Percentiles rank a stretch among this genome's conserved stretches.
Evolutionary conservation across 2,329 filamentous ascomycete species (phyloP).

Genomic region (Alternaria brassicae): DNA sequence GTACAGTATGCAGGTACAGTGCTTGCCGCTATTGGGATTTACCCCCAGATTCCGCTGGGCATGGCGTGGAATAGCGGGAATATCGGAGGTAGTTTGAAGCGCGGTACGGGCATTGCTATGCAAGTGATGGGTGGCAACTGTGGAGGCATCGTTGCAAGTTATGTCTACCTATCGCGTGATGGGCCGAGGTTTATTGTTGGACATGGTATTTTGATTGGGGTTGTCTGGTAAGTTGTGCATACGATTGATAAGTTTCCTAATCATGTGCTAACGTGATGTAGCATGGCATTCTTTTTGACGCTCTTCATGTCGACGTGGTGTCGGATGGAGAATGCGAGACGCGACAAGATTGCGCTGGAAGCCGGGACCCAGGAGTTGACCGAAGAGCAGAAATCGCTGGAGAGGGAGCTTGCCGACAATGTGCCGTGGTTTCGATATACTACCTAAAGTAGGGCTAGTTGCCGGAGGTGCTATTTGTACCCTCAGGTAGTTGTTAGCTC

Average conservation of each 20-base stretch:
- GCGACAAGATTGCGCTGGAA: conserved; percentile 54
- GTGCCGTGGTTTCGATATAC: conserved; percentile 56
- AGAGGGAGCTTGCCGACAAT: conserved; percentile 64
- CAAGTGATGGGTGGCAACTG: conserved; percentile 64
- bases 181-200: conserved; percentile 55
- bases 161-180: conserved; percentile 57
- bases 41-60: conserved; percentile 63
- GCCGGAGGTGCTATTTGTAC: not conserved
- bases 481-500: not conserved
- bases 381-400: conserved; percentile 60
- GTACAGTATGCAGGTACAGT: conserved; percentile 47
- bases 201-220: conserved; percentile 56
- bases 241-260: not conserved
- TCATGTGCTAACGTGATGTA: conserved; percentile 15
- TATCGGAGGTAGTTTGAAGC: conserved; percentile 63
- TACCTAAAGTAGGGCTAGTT: conserved; percentile 8
- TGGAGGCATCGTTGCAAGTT: conserved; percentile 74
- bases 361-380: conserved; percentile 57
- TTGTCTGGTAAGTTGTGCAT: conserved; percentile 45
- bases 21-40: conserved; percentile 54
- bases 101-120: conserved; percentile 64
- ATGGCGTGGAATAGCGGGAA: conserved; percentile 67
- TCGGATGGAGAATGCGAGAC: conserved; percentile 62
- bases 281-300: conserved; percentile 60
- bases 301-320: conserved; percentile 66